Evolutionary conservation across 1,284 basidiomycete species (phyloP), one percentile per base, ranked within the genome.

Genomic region (Stygiomarasmius scandens): DNA sequence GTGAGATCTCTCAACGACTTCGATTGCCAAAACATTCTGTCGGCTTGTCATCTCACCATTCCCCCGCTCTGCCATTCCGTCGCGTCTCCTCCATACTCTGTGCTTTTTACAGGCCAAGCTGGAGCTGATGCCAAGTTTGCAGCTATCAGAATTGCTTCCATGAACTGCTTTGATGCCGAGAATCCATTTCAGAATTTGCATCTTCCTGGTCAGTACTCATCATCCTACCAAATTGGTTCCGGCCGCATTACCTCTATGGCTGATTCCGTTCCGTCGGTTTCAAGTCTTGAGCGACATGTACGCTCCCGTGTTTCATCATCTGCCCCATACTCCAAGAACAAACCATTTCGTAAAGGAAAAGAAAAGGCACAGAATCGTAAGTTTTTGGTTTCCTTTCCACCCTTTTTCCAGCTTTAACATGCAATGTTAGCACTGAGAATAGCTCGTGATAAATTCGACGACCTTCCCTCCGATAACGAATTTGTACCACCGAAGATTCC

Each of bases 101-200:
- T 43, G 8, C 10, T 55, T 5, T 20, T 34, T 1, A 38, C 53
- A 20, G 12, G 2, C 11, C 53, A 55, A 29, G 53, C 44, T 3
- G 44, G 53, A 8, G 2, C 53, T 4, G 45, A 55, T 22, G 27
- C 5, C 2, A 55, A 55, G 45, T 55, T 55, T 48, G 44, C 27
- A n/a, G 45, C 45, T 19, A 46, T 55, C 29, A 44, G 45, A 22
- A 47, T 10, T 20, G 53, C 53, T 11, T 16, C 44, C 1, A 48
- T 48, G 11, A 47, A 46, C 3, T 55, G 45, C 32, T 48, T 48
- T 24, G 19, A 10, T 9, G 3, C 8, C 2, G 8, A 9, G 12
- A 23, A 23, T 51, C 29, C 49, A 19, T 51, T 51, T 38, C 9
- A 34, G 23, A 51, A 51, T 20, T 14, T 16, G 20, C 49, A 51